Evolutionary conservation across 1,284 basidiomycete species (phyloP), one percentile per base, ranked within the genome.

Genomic region (Amylostereum areolatum): DNA sequence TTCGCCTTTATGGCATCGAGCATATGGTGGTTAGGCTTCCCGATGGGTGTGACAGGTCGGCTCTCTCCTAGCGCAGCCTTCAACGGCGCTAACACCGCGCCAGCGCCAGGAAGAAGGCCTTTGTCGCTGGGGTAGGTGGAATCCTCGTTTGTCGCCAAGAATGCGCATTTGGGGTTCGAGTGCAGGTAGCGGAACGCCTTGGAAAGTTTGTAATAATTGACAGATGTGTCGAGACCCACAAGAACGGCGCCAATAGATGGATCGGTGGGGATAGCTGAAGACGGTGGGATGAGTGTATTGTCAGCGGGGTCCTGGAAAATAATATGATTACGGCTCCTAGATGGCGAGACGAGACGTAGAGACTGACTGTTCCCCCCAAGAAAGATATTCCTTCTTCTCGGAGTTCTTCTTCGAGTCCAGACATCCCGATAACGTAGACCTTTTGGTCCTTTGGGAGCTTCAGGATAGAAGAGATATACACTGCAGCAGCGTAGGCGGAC

Each of bases 1-100:
- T 94, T 94, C n/a, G 92, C 89, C 57, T 87, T 84, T 66, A 99
- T 95, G 63, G 92, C 93, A 64, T 98, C 94, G 56, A 99, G 72
- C 90, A 99, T 96, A 30, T 86, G 88, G 61, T 78, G 81, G 56
- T 91, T 81, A 10, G 96, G 97, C 68, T 99, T 99, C 18, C 96
- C 96, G 43, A 95, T 89, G 49, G 85, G 79, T 1, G 89, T 70
- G 0, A 51, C 55, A 25, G 55, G 52, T 5, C 95, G 92, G 51
- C 83, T 78, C 50, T 72, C 74, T 33, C 84, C 83, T 27, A 90
- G 70, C 1, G 92, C 83, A 58, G 76, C 90, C 27, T 85, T 75
- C 46, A 99, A 73, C 1, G 93, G 89, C 0, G 91, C 85, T 44
- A 86, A 90, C 56, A 97, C 75, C 2, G 89, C 71, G 2, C 97